These are phyloP conservation scores for Marchantia paleacea DNA, from an alignment of 225 moss, liverwort and hornwort species.

Conservation along the genomic window DNA sequence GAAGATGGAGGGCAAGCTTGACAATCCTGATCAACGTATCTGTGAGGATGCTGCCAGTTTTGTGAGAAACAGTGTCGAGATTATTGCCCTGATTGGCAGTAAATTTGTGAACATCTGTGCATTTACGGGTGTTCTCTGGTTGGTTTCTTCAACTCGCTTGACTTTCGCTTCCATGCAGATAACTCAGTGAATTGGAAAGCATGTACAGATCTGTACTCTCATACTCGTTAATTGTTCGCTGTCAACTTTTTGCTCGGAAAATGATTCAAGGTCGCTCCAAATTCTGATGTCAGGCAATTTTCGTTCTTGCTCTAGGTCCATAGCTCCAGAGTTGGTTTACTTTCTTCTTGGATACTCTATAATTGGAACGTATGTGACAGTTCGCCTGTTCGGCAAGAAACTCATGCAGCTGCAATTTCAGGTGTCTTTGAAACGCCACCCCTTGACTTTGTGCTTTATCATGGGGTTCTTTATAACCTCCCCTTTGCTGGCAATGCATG, in stretches of 20 bases:
- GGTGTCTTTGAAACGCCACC: slow-evolving; percentile 35
- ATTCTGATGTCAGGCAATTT: not conserved
- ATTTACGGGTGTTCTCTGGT: slow-evolving; percentile 95
- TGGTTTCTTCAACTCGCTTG: slow-evolving; percentile 11
- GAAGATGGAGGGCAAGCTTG: slow-evolving; percentile 97
- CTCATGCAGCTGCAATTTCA: slow-evolving; percentile 88
- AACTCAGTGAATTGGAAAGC: no score
- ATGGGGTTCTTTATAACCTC: not conserved
- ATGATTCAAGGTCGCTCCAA: not conserved
- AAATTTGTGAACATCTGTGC: slow-evolving; percentile 81
- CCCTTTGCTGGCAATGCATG: not conserved
- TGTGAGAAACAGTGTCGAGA: slow-evolving; percentile 76
- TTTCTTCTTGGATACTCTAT: slow-evolving; percentile 76
- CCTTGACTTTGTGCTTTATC: not conserved
- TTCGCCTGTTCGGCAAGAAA: slow-evolving; percentile 74
- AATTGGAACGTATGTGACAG: slow-evolving; percentile 73
- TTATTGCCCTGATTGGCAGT: slow-evolving; percentile 86
- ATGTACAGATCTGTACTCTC: not conserved
- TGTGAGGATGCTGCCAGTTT: slow-evolving; percentile 93
- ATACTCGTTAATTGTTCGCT: no score
- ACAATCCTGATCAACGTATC: slow-evolving; percentile 95
- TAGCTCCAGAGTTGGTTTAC: slow-evolving; percentile 85
- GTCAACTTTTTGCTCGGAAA: no score
- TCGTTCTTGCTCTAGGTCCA: slow-evolving; percentile 57
- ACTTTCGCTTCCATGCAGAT: not conserved